These are phyloP conservation scores for Tilletia horrida DNA, from an alignment of 1,284 basidiomycete species.

Conservation along the genomic window DNA sequence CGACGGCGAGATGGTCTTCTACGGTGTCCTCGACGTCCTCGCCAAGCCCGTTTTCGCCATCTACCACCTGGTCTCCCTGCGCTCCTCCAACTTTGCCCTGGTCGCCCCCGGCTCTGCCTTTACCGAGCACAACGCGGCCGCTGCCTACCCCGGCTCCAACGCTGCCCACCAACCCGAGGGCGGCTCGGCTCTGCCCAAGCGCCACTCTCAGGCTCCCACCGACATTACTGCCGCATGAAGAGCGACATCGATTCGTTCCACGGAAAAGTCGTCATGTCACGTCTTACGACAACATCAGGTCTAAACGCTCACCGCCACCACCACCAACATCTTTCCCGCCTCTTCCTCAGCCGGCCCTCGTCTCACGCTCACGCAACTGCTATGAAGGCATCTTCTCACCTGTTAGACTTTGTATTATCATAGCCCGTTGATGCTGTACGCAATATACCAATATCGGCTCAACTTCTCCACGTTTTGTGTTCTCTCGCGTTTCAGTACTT, in stretches of 20 bases:
- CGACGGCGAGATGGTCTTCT: conserved; percentile 61
- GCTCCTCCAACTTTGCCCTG: conserved; percentile 38
- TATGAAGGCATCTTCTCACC: no score
- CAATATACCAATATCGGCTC: no score
- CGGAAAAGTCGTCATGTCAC: no score
- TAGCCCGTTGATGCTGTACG: no score
- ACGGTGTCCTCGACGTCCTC: conserved; percentile 63
- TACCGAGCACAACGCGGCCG: neutral
- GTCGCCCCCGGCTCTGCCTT: conserved; percentile 23
- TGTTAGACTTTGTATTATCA: no score
- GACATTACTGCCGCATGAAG: neutral
- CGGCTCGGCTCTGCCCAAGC: conserved; percentile 6
- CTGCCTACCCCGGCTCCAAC: neutral
- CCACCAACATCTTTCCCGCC: no score
- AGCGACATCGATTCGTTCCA: neutral
- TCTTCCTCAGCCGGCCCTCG: no score
- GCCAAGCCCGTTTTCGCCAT: conserved; percentile 57
- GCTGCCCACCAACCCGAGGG: neutral
- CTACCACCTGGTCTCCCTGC: conserved; percentile 42
- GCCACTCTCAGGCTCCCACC: conserved; percentile 6
- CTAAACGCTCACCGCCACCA: no score
- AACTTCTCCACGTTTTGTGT: no score
- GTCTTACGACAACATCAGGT: no score
- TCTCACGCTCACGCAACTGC: no score
- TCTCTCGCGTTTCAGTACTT: no score